These are phyloP conservation scores for Capsicum rhomboideum DNA, from an alignment of 257 asterid species.

Conservation along the genomic window DNA sequence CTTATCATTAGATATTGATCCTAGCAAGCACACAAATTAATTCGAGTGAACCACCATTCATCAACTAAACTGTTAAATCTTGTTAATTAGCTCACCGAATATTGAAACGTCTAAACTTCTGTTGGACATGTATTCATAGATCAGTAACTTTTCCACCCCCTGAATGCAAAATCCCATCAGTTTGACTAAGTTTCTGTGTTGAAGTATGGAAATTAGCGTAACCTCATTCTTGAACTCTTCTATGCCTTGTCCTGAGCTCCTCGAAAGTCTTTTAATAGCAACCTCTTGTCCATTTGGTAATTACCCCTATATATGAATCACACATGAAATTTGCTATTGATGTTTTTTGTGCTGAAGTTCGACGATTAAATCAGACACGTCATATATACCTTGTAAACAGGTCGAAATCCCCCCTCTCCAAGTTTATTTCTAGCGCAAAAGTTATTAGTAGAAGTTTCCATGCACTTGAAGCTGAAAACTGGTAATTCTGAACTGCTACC, in stretches of 20 bases:
- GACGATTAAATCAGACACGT: neutral
- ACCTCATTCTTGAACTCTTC: constrained; percentile 1
- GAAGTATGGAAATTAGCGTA: constrained; percentile 3
- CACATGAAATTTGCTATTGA: neutral
- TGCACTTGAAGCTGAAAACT: neutral
- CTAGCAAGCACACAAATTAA: neutral
- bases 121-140: constrained; percentile 8
- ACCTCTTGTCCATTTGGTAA: constrained; percentile 5
- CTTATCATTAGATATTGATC: neutral
- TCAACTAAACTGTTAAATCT: neutral
- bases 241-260: constrained; percentile 10
- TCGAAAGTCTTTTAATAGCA: constrained; percentile 3
- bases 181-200: constrained; percentile 11
- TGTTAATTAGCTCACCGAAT: neutral
- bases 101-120: constrained; percentile 6
- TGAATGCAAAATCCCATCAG: constrained; percentile 5
- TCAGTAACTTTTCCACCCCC: neutral
- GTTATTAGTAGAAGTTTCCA: neutral
- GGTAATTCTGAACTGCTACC: constrained; percentile 4
- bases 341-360: neutral
- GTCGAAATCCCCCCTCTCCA: constrained; percentile 9
- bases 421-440: neutral
- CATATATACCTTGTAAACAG: constrained; percentile 11
- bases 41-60: neutral
- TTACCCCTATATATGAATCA: neutral